phyloP scores from a whole-genome alignment of 441 rosid genomes.

The Brassica hybrid region DNA sequence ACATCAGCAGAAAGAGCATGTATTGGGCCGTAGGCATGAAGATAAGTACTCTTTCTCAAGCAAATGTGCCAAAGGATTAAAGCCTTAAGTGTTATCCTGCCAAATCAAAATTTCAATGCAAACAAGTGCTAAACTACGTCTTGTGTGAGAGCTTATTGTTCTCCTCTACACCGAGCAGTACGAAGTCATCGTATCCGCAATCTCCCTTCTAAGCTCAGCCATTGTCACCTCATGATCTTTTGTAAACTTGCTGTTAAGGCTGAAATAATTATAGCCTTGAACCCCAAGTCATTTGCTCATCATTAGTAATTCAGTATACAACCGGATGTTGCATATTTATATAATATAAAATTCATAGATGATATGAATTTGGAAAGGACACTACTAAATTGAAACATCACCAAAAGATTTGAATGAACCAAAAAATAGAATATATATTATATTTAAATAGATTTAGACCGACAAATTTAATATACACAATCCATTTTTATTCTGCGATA shows the following conservation, averaged over 20 bases:
- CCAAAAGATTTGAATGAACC: background rate
- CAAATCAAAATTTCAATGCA: background rate
- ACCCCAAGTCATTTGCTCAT: background rate
- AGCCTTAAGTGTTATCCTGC: background rate
- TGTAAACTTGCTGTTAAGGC: background rate
- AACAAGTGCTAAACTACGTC: constrained; percentile 64
- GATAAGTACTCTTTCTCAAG: constrained; percentile 58
- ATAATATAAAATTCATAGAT: background rate
- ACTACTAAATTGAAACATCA: background rate
- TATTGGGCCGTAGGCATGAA: too few relatives aligned
- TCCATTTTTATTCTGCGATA: too few relatives aligned
- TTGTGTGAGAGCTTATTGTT: constrained; percentile 95
- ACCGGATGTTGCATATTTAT: background rate
- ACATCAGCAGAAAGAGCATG: too few relatives aligned
- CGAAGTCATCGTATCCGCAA: constrained; percentile 79
- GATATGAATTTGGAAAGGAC: background rate
- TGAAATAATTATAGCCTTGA: background rate
- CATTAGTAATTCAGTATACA: background rate
- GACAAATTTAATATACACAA: too few relatives aligned
- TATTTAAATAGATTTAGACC: too few relatives aligned
- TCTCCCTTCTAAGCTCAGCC: constrained; percentile 69
- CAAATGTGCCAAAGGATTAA: constrained; percentile 49
- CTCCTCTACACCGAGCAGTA: constrained; percentile 81
- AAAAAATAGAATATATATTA: too few relatives aligned
- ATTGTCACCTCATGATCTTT: constrained; percentile 51